Percentiles rank a stretch among this genome's conserved stretches.
Evolutionary conservation across 1,284 basidiomycete species (phyloP).

Genomic region (Puccinia coronata): DNA sequence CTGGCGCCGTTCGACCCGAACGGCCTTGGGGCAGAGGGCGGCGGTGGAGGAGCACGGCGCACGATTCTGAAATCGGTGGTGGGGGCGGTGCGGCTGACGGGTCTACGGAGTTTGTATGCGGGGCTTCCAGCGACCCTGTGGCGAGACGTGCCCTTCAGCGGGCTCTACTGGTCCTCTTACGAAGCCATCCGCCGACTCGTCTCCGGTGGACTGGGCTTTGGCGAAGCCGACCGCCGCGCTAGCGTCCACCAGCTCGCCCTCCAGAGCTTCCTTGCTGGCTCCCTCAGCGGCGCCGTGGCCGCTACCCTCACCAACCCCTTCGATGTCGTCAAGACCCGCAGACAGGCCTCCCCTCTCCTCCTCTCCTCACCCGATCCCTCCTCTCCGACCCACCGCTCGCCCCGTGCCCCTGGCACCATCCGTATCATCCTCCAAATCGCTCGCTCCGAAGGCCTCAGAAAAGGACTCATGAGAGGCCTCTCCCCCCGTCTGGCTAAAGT

Average conservation of each 20-base stretch:
- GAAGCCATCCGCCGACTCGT: conserved; percentile 60
- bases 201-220: conserved; percentile 54
- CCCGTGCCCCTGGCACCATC: conserved; percentile 61
- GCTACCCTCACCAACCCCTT: conserved; percentile 91
- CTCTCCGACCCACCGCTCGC: conserved; percentile 42
- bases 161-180: conserved; percentile 74
- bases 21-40: background rate
- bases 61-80: conserved; percentile 40
- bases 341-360: conserved; percentile 63
- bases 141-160: conserved; percentile 96
- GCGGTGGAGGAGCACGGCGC: no score
- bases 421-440: conserved; percentile 71
- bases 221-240: background rate
- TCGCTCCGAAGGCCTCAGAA: conserved; percentile 71
- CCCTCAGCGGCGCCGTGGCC: conserved; percentile 63
- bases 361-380: background rate
- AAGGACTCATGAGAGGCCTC: conserved; percentile 81
- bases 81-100: conserved; percentile 61
- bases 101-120: conserved; percentile 76
- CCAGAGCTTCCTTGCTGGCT: conserved; percentile 51
- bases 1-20: background rate
- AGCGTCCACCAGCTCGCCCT: conserved; percentile 9
- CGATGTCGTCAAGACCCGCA: conserved; percentile 90
- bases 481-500: conserved; percentile 90
- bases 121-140: conserved; percentile 88